Base-by-base conservation (phyloP, 2,329 filamentous ascomycete species). In the Pleurostoma richardsiae region DNA sequence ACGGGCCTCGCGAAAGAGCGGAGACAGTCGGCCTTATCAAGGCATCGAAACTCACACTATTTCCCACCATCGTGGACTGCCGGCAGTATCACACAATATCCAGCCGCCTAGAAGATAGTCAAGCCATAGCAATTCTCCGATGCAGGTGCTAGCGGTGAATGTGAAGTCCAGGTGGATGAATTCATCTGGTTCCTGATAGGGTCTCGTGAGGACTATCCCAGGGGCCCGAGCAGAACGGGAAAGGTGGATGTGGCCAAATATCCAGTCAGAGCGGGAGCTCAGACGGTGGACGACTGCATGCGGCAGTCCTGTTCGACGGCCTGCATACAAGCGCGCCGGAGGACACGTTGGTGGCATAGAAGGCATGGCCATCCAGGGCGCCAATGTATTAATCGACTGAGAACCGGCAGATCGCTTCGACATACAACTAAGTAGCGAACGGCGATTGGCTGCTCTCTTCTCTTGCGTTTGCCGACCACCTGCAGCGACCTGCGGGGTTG, bases 91-190 rank as follows among this genome's bases (percentile, higher is more conserved):
- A 36, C 33, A 36, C 33, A 36, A 36, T n/a, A 30, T 36, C 29
- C 29, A 33, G 44, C 44, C 44, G 44, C 44, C 44, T 39, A 30
- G 28, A 31, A 36, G 40, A 28, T 19, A 38, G 29, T 36, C 36
- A 42, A 41, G 29, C 38, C 41, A 27, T 27, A 44, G 4, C 38
- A 36, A 42, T 42, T 46, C 44, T 38, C 30, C 44, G 39, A 45
- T 39, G 40, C 44, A 42, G 39, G 40, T 31, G 31, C 29, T 40
- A 36, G 33, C 27, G 29, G 28, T 27, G 36, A n/a, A 19, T 19
- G 19, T 19, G 19, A 19, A 19, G 19, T 19, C 19, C 19, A 19
- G 19, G 19, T 19, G 19, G 19, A 19, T 19, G 19, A 19, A 19
- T 19, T 19, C 19, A 19, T 19, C 19, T 19, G 19, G 19, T 19